Percentiles rank a stretch among this genome's conserved stretches.
phyloP scores from a whole-genome alignment of 2,329 filamentous ascomycete genomes.

The Talaromyces sp. region DNA sequence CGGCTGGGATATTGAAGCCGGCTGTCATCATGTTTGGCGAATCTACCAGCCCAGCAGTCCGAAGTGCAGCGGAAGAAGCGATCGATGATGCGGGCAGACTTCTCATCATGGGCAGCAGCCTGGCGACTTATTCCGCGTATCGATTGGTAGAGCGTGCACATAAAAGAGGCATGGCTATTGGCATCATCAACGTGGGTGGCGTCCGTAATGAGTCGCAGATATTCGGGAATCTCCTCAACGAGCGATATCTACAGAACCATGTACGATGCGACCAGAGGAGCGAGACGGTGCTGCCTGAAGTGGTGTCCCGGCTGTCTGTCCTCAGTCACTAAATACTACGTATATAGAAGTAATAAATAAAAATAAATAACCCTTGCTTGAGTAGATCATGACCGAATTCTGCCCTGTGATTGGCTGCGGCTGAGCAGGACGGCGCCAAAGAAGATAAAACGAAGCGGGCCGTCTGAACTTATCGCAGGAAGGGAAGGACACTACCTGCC shows the following conservation, averaged over 20 bases:
- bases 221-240: constrained; percentile 34
- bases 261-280: constrained; percentile 46
- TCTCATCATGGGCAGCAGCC: constrained; percentile 79
- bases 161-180: constrained; percentile 80
- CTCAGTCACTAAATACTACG: not conserved
- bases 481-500: not conserved
- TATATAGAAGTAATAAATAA: not conserved
- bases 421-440: constrained; percentile 1
- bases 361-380: not conserved
- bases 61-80: constrained; percentile 72
- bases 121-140: constrained; percentile 96
- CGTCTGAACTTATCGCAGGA: not conserved
- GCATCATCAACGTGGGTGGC: constrained; percentile 72
- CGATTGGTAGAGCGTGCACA: constrained; percentile 79
- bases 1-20: constrained; percentile 82
- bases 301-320: constrained; percentile 32
- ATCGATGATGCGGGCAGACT: constrained; percentile 74
- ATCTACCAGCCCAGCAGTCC: constrained; percentile 69
- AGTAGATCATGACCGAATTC: not conserved
- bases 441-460: constrained; percentile 2
- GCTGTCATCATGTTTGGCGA: constrained; percentile 97
- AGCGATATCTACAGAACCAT: constrained; percentile 28
- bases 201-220: constrained; percentile 48
- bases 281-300: constrained; percentile 43
- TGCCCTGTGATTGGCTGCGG: not conserved